phyloP scores from a whole-genome alignment of 805 yeast genomes.

The Yarrowia bubula region DNA sequence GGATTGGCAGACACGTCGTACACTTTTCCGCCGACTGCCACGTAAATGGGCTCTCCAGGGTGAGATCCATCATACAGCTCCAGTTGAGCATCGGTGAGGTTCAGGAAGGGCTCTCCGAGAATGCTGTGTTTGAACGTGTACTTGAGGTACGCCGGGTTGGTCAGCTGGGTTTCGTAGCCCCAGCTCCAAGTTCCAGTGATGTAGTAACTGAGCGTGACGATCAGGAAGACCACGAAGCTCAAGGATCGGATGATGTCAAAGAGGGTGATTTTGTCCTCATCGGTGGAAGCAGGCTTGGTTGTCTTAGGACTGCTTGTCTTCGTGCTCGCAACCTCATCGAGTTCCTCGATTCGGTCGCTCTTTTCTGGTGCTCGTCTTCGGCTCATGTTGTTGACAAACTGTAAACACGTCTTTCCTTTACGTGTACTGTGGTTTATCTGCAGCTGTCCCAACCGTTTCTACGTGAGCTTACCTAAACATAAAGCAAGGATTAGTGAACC shows the following conservation, averaged over 20 bases:
- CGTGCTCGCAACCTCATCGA: not conserved
- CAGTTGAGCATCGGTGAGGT: conserved; percentile 49
- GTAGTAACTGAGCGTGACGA: conserved; percentile 53
- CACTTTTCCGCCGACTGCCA: conserved; percentile 60
- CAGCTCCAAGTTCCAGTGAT: conserved; percentile 58
- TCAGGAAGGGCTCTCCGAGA: conserved; percentile 33
- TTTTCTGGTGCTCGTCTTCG: conserved; percentile 1
- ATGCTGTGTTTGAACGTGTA: conserved; percentile 32
- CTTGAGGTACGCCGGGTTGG: conserved; percentile 46
- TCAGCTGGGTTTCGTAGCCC: conserved; percentile 57
- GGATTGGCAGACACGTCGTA: conserved; percentile 59
- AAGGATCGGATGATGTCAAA: conserved; percentile 46
- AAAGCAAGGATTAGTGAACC: no score
- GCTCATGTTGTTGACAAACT: conserved; percentile 13
- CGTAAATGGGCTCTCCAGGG: conserved; percentile 50
- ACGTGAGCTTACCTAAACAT: not conserved
- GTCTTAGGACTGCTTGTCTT: not conserved
- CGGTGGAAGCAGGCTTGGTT: not conserved
- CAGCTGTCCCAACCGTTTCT: conserved; percentile 9
- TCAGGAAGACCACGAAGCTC: conserved; percentile 49
- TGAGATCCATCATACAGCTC: conserved; percentile 53
- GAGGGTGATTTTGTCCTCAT: not conserved
- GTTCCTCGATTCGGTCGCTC: conserved; percentile 22
- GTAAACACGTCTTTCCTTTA: conserved; percentile 12
- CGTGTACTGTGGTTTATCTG: conserved; percentile 10